Evolutionary conservation across 306 rosid species (phyloP), one percentile per base, ranked within the genome.

Genomic region (Corylus heterophylla): DNA sequence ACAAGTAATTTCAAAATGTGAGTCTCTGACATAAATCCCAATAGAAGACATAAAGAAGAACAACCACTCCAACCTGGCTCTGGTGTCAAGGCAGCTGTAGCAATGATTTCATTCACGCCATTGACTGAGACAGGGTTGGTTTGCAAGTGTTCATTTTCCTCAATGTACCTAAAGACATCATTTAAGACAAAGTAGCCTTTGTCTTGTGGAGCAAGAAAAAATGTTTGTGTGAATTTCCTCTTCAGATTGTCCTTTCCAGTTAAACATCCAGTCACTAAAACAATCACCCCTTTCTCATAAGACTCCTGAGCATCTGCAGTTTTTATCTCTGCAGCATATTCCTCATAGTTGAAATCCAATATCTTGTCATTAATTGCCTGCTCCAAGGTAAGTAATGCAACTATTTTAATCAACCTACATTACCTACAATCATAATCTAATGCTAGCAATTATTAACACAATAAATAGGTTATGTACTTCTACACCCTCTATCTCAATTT

Each of bases 221-320:
- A 96, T 14, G 96, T 87, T 81, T 96, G 99, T 0, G 99, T 74
- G 78, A 96, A 96, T 87, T 87, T 96, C 87, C 87, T 91, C 76
- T 77, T 89, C 87, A 93, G 84, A 8, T 83, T 86, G 88, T 93
- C 98, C 93, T 89, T 96, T 68, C 96, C 98, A 45, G 99, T 93
- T 83, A 96, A 85, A 89, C 99, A 91, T 64, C 99, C 99, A 22
- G 98, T 90, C 27, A 96, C 98, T 64, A 96, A 83, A 83, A 96
- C 99, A 76, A 93, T 90, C 76, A 96, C 98, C 79, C 99, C 99
- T 81, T 90, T 92, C 88, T 85, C 86, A 78, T 83, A 76, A 52
- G 99, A 96, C 25, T 91, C 94, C 89, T 96, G 99, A 83, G 99
- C 88, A 89, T 96, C 99, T 2, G 99, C 99, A 56, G 94, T 93